Evolutionary conservation across 148 eudicot genomes (phyloP).

Genomic region (Gaultheria prostrata): DNA sequence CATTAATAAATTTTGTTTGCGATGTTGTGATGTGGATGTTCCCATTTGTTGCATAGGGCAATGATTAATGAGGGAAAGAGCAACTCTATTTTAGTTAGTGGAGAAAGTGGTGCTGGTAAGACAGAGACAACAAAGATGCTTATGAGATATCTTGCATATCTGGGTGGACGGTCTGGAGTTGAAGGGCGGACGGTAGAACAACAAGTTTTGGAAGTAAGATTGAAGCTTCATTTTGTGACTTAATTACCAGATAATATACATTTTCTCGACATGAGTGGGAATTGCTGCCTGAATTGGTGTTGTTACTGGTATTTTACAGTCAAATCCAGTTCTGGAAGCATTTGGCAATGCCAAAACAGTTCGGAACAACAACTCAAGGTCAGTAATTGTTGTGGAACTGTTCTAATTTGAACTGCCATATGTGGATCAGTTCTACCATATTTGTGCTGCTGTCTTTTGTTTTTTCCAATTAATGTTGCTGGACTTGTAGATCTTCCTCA

Average conservation of each 20-base stretch:
- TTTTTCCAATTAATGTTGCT: constrained; percentile 9
- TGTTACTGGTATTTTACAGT: constrained; percentile 46
- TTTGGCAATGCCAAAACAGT: constrained; percentile 98
- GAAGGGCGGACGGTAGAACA: constrained; percentile 98
- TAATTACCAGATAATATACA: not conserved
- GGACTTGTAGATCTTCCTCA: not conserved
- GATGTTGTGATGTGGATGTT: constrained; percentile 18
- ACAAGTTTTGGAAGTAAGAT: constrained; percentile 93
- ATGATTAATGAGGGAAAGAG: constrained; percentile 95
- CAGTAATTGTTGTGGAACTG: constrained; percentile 22
- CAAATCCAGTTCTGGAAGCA: constrained; percentile 98
- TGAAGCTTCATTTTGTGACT: constrained; percentile 20
- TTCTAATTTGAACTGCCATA: not conserved
- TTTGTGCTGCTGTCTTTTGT: not conserved
- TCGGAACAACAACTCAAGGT: constrained; percentile 98
- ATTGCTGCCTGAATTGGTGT: constrained; percentile 15
- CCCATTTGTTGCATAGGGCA: constrained; percentile 54
- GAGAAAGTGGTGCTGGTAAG: constrained; percentile 99
- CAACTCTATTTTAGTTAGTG: constrained; percentile 96
- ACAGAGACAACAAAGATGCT: constrained; percentile 99
- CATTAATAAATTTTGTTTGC: not conserved
- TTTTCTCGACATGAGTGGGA: constrained; percentile 13
- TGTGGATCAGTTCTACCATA: constrained; percentile 8
- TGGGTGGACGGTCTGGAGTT: constrained; percentile 95
- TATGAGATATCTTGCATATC: constrained; percentile 93